These are phyloP conservation scores for Zoysia matrella DNA, from an alignment of 202 grass and related monocot genomes.

Conservation along the genomic window DNA sequence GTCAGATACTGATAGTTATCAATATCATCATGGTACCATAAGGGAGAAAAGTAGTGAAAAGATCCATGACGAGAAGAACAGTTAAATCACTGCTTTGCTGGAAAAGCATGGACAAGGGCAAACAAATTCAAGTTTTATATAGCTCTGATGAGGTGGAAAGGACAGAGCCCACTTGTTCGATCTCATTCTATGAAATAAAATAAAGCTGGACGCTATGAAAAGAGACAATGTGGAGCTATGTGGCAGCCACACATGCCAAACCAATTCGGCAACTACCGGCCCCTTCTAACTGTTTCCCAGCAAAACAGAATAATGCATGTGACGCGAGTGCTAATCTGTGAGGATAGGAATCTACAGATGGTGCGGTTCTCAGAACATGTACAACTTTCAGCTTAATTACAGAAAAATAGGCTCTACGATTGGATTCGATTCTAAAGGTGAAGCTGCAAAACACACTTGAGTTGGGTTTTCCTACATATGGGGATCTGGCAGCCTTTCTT, in stretches of 20 bases:
- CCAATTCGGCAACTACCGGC: conserved; percentile 3
- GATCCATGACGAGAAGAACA: conserved; percentile 15
- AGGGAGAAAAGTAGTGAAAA: conserved; percentile 35
- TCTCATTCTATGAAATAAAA: conserved; percentile 43
- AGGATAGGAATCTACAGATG: neutral
- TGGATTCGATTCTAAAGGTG: conserved; percentile 38
- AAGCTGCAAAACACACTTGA: conserved; percentile 31
- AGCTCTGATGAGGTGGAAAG: conserved; percentile 49
- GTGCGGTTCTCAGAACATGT: conserved; percentile 18
- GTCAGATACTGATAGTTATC: neutral
- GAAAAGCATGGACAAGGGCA: conserved; percentile 49
- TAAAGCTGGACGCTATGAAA: conserved; percentile 45
- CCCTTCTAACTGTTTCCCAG: conserved; percentile 27
- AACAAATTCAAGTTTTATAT: conserved; percentile 43
- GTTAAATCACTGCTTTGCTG: conserved; percentile 47
- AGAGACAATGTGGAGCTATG: conserved; percentile 43
- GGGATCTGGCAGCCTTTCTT: conserved; percentile 14
- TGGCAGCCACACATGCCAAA: conserved; percentile 28
- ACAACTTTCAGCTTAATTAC: conserved; percentile 11
- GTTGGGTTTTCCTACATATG: conserved; percentile 18
- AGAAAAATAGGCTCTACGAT: neutral
- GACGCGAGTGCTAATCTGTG: neutral
- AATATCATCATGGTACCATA: conserved; percentile 11
- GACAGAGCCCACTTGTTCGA: conserved; percentile 35
- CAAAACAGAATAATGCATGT: conserved; percentile 7